Percentiles rank a stretch among this genome's conserved stretches.
These are phyloP conservation scores for Backusella circina DNA, from an alignment of 192 early-diverging fungal species.

Conservation along the genomic window DNA sequence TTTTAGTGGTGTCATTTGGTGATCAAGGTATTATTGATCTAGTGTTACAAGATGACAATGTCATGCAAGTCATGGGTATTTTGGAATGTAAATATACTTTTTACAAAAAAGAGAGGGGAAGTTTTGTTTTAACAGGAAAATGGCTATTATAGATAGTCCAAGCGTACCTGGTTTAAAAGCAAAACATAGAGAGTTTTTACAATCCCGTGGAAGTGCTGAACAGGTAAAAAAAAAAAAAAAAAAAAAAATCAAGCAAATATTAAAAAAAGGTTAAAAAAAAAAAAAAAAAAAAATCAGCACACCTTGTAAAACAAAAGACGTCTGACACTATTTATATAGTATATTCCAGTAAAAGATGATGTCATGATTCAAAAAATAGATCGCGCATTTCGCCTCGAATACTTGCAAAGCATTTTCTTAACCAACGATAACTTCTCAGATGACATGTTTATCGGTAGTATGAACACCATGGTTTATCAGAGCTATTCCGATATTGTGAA, in stretches of 20 bases:
- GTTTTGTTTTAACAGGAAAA: neutral
- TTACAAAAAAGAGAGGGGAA: neutral
- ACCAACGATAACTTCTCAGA: slow-evolving; percentile 69
- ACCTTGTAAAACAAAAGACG: no score
- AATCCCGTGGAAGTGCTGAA: slow-evolving; percentile 55
- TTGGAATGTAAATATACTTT: slow-evolving; percentile 70
- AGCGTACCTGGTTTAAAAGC: slow-evolving; percentile 67
- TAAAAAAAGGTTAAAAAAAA: neutral
- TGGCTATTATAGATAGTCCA: slow-evolving; percentile 61
- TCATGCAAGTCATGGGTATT: slow-evolving; percentile 71
- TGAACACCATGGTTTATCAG: slow-evolving; percentile 76
- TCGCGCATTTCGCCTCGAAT: slow-evolving; percentile 84
- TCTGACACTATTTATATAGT: no score
- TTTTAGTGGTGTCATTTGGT: slow-evolving; percentile 67
- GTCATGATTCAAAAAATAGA: slow-evolving; percentile 77
- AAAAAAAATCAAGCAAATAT: no score
- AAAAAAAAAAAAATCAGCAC: neutral
- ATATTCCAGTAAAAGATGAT: slow-evolving; percentile 76
- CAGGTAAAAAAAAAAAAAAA: slow-evolving; percentile 32
- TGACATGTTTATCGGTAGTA: slow-evolving; percentile 67
- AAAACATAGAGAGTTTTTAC: slow-evolving; percentile 71
- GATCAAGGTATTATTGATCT: slow-evolving; percentile 70
- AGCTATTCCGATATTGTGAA: slow-evolving; percentile 84
- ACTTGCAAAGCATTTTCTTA: slow-evolving; percentile 83
- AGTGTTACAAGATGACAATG: slow-evolving; percentile 74